These are phyloP conservation scores for Serendipita vermifera DNA, from an alignment of 768 basidiomycete species.

Conservation along the genomic window DNA sequence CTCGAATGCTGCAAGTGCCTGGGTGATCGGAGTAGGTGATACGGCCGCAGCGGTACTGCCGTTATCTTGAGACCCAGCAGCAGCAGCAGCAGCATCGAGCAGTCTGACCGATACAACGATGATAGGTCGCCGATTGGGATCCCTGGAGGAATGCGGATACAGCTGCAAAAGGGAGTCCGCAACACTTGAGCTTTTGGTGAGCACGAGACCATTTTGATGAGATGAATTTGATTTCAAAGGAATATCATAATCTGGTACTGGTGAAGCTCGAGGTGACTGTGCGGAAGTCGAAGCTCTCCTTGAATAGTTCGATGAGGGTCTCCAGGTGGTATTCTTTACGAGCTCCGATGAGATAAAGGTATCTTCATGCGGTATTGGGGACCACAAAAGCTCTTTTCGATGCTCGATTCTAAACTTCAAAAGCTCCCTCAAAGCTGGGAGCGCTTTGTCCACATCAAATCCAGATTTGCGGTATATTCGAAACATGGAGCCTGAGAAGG, in stretches of 20 bases:
- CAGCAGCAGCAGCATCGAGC: not conserved
- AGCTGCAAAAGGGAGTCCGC: not conserved
- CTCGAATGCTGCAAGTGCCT: not conserved
- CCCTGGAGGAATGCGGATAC: not conserved
- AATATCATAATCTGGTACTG: no score
- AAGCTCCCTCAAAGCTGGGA: not conserved
- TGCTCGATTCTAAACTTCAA: not conserved
- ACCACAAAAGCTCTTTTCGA: not conserved
- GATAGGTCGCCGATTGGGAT: not conserved
- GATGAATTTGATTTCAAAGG: no score
- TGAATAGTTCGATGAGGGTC: no score
- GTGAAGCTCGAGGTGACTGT: no score
- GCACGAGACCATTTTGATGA: no score
- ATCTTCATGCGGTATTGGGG: no score
- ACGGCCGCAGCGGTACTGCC: no score
- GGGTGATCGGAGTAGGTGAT: not conserved
- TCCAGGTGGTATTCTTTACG: no score
- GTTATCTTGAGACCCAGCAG: not conserved
- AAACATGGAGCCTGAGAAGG: constrained; percentile 2
- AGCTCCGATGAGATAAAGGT: no score
- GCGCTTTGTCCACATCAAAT: not conserved
- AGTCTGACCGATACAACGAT: not conserved
- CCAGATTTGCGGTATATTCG: not conserved
- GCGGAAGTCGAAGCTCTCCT: no score
- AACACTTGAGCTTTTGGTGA: no score